Percentiles rank a stretch among this genome's conserved stretches.
phyloP scores from a whole-genome alignment of 306 rosid species.

The Luffa aegyptiaca region DNA sequence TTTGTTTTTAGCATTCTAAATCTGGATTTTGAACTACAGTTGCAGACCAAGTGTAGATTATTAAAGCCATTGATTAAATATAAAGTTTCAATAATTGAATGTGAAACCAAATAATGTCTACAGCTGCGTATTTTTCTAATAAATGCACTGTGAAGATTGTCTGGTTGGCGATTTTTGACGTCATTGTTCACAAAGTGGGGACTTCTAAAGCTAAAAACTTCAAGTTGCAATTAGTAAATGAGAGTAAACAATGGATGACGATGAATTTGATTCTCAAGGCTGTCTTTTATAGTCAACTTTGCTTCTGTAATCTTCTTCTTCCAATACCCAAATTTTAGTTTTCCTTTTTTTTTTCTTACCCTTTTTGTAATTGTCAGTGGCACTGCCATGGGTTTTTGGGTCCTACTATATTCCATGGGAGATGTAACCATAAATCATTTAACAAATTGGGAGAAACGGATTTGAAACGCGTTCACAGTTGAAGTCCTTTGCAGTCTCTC shows the following conservation, averaged over 20 bases:
- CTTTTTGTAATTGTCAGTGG: conserved; percentile 1
- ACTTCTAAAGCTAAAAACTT: conserved; percentile 8
- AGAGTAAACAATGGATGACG: neutral
- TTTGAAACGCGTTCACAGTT: neutral
- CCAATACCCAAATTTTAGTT: neutral
- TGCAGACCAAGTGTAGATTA: neutral
- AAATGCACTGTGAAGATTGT: neutral
- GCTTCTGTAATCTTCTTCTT: neutral
- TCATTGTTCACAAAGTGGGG: neutral
- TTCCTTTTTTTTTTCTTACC: neutral
- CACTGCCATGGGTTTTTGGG: conserved; percentile 6
- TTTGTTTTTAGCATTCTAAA: neutral
- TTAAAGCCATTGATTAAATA: neutral
- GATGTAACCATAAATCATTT: neutral
- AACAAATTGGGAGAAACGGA: neutral
- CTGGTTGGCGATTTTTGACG: neutral
- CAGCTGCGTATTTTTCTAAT: neutral
- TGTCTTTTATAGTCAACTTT: neutral
- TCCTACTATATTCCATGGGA: neutral
- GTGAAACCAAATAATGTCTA: neutral
- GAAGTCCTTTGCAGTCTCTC: neutral
- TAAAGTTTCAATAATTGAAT: neutral
- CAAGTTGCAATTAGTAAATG: conserved; percentile 8
- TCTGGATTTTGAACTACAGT: neutral
- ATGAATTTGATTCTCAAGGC: conserved; percentile 3